Conservation (phyloP, 306 rosid genomes). For the Rubus parviflorus region DNA sequence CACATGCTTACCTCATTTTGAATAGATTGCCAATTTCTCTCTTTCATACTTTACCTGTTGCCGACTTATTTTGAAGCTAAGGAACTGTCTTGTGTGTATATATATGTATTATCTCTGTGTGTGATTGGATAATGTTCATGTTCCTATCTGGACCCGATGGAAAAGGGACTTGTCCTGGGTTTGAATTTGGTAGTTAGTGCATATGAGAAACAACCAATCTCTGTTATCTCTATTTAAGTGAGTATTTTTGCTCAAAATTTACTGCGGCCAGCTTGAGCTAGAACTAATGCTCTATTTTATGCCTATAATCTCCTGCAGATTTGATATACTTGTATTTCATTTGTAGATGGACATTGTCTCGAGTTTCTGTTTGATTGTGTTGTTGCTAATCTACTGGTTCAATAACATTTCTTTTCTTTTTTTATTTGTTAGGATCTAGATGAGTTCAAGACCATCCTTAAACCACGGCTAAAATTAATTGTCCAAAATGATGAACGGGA, state of each 20-base stretch:
- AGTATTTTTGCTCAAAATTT: background rate
- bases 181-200: background rate
- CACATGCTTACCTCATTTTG: background rate
- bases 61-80: background rate
- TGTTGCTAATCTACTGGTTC: conserved; percentile 23
- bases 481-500: conserved; percentile 98
- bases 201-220: background rate
- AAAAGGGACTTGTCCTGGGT: background rate
- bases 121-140: background rate
- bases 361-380: conserved; percentile 17
- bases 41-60: background rate
- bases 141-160: background rate
- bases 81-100: background rate
- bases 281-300: background rate
- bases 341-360: conserved; percentile 7
- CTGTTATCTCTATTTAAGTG: background rate
- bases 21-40: background rate
- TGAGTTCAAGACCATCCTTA: conserved; percentile 95
- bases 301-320: background rate
- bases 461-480: conserved; percentile 93
- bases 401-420: conserved; percentile 24
- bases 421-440: conserved; percentile 74
- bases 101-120: background rate
- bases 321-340: background rate
- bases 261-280: background rate